Percentiles rank a stretch among this genome's conserved stretches.
Evolutionary conservation across 176 grass and related monocot species (phyloP).

Genomic region (Thalia dealbata): DNA sequence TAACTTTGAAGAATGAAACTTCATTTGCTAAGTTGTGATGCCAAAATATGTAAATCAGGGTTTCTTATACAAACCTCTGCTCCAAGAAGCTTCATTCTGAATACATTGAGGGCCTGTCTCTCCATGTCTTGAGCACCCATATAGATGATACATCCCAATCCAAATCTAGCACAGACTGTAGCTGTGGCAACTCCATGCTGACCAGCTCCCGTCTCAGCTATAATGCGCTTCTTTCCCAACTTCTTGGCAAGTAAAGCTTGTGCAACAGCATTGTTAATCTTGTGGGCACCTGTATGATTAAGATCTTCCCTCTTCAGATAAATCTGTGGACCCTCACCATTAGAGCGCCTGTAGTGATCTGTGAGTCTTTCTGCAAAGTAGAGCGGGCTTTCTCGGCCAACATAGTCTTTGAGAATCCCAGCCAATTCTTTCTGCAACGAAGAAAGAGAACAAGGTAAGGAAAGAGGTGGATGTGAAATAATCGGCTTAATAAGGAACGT

Average conservation of each 20-base stretch:
- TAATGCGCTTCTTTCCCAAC: constrained; percentile 84
- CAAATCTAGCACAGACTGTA: constrained; percentile 81
- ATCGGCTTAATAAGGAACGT: background rate
- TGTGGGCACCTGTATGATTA: constrained; percentile 93
- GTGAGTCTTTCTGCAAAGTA: constrained; percentile 94
- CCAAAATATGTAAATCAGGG: background rate
- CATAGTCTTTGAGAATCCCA: constrained; percentile 81
- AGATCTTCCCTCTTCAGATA: constrained; percentile 98
- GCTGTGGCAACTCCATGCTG: constrained; percentile 94
- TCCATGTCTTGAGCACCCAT: constrained; percentile 99
- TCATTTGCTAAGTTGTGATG: background rate
- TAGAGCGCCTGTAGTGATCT: constrained; percentile 49
- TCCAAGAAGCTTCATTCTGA: constrained; percentile 95
- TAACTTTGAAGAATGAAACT: too few species aligned
- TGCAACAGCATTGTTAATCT: constrained; percentile 93
- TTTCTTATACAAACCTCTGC: constrained; percentile 43
- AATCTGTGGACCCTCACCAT: constrained; percentile 52
- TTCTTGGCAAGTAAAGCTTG: constrained; percentile 79
- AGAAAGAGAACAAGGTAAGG: background rate
- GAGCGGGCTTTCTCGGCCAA: constrained; percentile 82
- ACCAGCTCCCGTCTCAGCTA: constrained; percentile 85
- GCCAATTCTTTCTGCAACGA: constrained; percentile 50
- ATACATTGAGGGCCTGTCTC: constrained; percentile 91
- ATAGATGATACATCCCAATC: constrained; percentile 71
- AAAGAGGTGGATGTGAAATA: background rate